Evolutionary conservation across 2,329 filamentous ascomycete species (phyloP), one percentile per base, ranked within the genome.

Genomic region (Calonectria pseudoreteaudii): DNA sequence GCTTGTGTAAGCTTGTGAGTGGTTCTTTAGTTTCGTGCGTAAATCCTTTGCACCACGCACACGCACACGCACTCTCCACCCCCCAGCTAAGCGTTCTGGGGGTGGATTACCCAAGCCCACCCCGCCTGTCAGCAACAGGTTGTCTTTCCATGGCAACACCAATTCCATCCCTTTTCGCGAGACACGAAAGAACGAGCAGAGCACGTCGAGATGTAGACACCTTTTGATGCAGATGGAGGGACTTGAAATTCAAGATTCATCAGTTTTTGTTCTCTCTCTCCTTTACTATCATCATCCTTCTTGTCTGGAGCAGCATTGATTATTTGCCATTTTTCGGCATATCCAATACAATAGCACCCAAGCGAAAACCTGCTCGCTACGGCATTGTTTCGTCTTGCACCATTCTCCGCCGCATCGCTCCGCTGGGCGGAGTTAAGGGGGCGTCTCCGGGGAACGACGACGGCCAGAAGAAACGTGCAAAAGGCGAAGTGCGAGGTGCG

Each of bases 401-500:
- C 36, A 41, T 8, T 41, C 38, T 41, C 38, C 38, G 38, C 38
- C 16, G 26, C 28, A 34, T 28, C 9, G n/a, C 11, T 52, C 3
- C 11, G 38, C 16, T 56, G 28, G 28, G 56, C 56, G 56, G 56
- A 62, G 56, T 62, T 62, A 62, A 62, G 36, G 34, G 31, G 56
- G 56, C 28, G 52, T 31, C 28, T 56, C 28, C 52, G 18, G 52
- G 18, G 8, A 7, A 38, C 36, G 36, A 38, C 31, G 31, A 44
- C 18, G 18, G 20, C 14, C 38, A 28, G 9, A 20, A 34, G 9
- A 9, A 23, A 47, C 5, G 60, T 70, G 28, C 60, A 26, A 65
- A 68, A 26, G 49, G 66, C 72, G 72, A 71, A 53, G 64, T 73
- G 62, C 71, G 67, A 72, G 28, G 49, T 26, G 60, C 67, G 67